These are phyloP conservation scores for Globisporangium canariense DNA, from an alignment of 352 stramenopile species.

Conservation along the genomic window DNA sequence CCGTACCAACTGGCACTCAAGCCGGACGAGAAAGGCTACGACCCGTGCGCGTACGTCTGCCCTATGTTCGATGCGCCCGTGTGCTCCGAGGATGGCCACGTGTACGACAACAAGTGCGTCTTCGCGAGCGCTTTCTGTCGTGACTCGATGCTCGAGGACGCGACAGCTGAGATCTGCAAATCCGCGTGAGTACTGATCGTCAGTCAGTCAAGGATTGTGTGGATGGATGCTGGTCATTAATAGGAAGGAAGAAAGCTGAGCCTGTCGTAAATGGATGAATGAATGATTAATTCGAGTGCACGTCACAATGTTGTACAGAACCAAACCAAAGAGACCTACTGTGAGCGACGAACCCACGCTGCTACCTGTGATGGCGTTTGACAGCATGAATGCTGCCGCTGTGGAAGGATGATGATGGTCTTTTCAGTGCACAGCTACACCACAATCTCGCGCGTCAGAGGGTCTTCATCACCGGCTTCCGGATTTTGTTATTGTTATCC, in stretches of 20 bases:
- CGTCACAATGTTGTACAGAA: no score
- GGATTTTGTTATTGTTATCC: not conserved
- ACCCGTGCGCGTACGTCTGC: slow-evolving; percentile 17
- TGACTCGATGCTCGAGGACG: slow-evolving; percentile 9
- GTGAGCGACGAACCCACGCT: no score
- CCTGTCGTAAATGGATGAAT: not conserved
- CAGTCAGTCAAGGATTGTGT: not conserved
- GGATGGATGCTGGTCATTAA: no score
- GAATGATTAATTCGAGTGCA: not conserved
- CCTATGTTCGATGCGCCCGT: slow-evolving; percentile 19
- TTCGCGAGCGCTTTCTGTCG: slow-evolving; percentile 14
- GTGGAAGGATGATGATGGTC: not conserved
- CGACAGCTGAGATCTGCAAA: slow-evolving; percentile 10
- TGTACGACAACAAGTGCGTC: slow-evolving; percentile 23
- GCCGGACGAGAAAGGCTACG: slow-evolving; percentile 1
- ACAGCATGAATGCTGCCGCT: not conserved
- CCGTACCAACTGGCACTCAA: not conserved
- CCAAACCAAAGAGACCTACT: no score
- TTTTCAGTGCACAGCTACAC: not conserved
- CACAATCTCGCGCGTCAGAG: not conserved
- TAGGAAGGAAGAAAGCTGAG: not conserved
- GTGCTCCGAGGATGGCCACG: slow-evolving; percentile 19
- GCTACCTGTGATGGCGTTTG: no score
- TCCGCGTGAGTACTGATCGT: not conserved
- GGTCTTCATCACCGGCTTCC: not conserved